A percentile compares a stretch with the other conserved stretches of the same genome.
These are phyloP conservation scores for Phoma sp. DNA, from an alignment of 2,329 filamentous ascomycete species.

Conservation along the genomic window DNA sequence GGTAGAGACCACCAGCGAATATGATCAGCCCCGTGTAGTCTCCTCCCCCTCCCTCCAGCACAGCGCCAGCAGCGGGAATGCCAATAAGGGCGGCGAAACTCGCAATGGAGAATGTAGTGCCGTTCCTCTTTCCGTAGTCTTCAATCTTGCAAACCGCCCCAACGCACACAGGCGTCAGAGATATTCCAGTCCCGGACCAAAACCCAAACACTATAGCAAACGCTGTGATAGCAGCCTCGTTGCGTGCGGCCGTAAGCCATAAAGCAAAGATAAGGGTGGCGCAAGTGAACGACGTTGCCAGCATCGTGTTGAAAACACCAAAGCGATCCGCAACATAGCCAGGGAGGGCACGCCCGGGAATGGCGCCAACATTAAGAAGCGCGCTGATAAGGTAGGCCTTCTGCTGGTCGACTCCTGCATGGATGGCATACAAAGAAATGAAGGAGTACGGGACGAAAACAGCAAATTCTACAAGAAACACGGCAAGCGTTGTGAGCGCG, in stretches of 20 bases:
- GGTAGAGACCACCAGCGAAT: conserved; percentile 28
- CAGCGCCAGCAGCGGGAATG: conserved; percentile 68
- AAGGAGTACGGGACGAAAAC: conserved; percentile 68
- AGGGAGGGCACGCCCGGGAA: conserved; percentile 63
- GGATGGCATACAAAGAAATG: conserved; percentile 56
- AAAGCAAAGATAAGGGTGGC: conserved; percentile 60
- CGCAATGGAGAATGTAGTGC: conserved; percentile 66
- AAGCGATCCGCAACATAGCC: conserved; percentile 61
- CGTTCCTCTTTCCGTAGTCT: conserved; percentile 72
- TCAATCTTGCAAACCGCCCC: conserved; percentile 74
- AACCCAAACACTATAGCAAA: conserved; percentile 74
- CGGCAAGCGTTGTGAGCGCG: conserved; percentile 30
- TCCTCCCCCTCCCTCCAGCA: conserved; percentile 25
- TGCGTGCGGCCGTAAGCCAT: conserved; percentile 59
- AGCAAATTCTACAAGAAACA: conserved; percentile 62
- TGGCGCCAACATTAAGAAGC: conserved; percentile 57
- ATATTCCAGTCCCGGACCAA: conserved; percentile 70
- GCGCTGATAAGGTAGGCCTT: conserved; percentile 46
- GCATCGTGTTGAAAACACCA: conserved; percentile 62
- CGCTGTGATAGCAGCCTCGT: conserved; percentile 64
- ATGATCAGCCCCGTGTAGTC: conserved; percentile 28
- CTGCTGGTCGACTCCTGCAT: conserved; percentile 20
- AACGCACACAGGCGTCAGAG: conserved; percentile 68
- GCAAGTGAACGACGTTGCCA: conserved; percentile 54
- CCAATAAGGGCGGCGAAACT: conserved; percentile 71